Evolutionary conservation across 2,329 filamentous ascomycete species (phyloP).

Genomic region (Xylaria hypoxylon): DNA sequence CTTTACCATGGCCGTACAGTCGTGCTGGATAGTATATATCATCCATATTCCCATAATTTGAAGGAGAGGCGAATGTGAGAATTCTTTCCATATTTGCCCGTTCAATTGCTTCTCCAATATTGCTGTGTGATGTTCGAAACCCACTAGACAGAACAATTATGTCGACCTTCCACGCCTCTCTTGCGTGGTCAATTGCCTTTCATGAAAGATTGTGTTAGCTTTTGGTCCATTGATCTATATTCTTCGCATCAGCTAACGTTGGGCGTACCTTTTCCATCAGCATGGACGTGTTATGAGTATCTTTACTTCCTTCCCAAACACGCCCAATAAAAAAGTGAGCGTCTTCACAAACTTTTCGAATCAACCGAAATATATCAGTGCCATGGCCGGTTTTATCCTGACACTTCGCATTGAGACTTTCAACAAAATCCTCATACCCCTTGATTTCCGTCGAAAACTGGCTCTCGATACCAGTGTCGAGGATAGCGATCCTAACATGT

Average conservation of each 20-base stretch:
- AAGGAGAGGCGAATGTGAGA: background rate
- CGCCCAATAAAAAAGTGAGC: background rate
- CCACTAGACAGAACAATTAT: background rate
- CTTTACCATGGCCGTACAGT: background rate
- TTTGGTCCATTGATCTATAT: background rate
- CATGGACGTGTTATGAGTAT: background rate
- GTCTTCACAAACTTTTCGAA: slow-evolving; percentile 5
- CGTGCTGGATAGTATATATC: background rate
- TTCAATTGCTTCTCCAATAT: background rate
- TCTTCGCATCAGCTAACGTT: background rate
- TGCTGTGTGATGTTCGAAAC: background rate
- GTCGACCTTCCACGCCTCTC: background rate
- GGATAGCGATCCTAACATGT: background rate
- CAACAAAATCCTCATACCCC: background rate
- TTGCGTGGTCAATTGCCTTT: slow-evolving; percentile 3
- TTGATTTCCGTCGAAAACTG: background rate
- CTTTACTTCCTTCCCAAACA: background rate
- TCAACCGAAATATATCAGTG: background rate
- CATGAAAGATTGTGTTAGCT: background rate
- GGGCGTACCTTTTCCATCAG: background rate
- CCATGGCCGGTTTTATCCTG: background rate
- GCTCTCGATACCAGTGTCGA: background rate
- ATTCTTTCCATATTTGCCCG: background rate
- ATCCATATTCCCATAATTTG: background rate
- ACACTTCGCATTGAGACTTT: background rate